Evolutionary conservation across 2,329 filamentous ascomycete species (phyloP).

Genomic region (Paecilomyces fulvus): DNA sequence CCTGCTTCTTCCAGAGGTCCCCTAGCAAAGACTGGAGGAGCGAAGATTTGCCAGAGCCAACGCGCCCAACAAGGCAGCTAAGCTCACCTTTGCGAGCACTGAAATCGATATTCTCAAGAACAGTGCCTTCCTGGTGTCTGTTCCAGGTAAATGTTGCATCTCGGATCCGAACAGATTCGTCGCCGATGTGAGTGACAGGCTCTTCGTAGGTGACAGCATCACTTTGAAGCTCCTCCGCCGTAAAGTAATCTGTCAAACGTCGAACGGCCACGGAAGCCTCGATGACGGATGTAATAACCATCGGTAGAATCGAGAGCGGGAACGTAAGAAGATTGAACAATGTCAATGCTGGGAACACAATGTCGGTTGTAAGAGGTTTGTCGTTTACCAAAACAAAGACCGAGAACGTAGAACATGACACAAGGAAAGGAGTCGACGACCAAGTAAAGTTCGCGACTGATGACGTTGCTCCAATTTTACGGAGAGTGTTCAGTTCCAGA

Average conservation of each 20-base stretch:
- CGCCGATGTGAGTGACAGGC: slow-evolving; percentile 65
- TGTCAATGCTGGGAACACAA: slow-evolving; percentile 87
- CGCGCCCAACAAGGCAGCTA: slow-evolving; percentile 83
- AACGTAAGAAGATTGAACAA: slow-evolving; percentile 96
- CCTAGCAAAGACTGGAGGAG: slow-evolving; percentile 81
- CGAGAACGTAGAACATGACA: slow-evolving; percentile 92
- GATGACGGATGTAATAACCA: slow-evolving; percentile 95
- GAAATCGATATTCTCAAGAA: slow-evolving; percentile 77
- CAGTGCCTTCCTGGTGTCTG: slow-evolving; percentile 59
- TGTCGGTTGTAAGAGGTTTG: slow-evolving; percentile 77
- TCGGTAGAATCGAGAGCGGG: slow-evolving; percentile 84
- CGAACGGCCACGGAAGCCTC: slow-evolving; percentile 89
- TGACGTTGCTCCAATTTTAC: slow-evolving; percentile 91
- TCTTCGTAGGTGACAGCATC: slow-evolving; percentile 68
- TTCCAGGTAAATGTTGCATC: slow-evolving; percentile 95
- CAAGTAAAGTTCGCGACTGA: slow-evolving; percentile 96
- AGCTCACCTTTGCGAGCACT: slow-evolving; percentile 87
- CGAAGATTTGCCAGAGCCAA: slow-evolving; percentile 93
- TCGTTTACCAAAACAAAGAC: slow-evolving; percentile 84
- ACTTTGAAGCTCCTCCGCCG: slow-evolving; percentile 78
- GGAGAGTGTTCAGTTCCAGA: slow-evolving; percentile 84
- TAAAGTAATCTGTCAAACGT: slow-evolving; percentile 75
- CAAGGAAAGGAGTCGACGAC: slow-evolving; percentile 94
- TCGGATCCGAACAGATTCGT: slow-evolving; percentile 75
- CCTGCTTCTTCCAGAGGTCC: slow-evolving; percentile 82